Conservation (phyloP, 2,329 filamentous ascomycete species). For the Verticillium klebahnii region DNA sequence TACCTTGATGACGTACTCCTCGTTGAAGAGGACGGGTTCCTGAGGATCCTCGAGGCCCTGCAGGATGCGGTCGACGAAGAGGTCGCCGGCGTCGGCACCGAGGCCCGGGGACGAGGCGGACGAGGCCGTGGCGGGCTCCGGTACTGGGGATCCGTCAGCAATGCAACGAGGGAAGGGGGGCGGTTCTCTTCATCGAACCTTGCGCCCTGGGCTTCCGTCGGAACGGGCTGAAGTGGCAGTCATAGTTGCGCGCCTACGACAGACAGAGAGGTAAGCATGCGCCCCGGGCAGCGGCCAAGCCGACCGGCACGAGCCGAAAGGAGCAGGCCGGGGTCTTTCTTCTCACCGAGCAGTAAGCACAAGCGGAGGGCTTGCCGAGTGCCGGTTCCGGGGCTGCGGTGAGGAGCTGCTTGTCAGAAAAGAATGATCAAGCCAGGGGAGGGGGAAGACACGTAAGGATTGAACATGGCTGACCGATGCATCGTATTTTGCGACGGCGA, state of each 20-base stretch:
- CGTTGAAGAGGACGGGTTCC: background rate
- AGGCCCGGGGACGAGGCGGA: background rate
- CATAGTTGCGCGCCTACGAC: background rate
- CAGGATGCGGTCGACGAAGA: conserved; percentile 2
- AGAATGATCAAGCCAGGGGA: background rate
- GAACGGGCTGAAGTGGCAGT: conserved; percentile 3
- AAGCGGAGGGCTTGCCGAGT: background rate
- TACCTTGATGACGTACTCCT: background rate
- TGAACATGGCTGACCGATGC: conserved; percentile 9
- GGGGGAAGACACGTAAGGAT: background rate
- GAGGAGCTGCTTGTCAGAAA: background rate
- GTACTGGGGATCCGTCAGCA: background rate
- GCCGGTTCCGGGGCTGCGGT: background rate
- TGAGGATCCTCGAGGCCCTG: background rate
- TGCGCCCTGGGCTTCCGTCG: background rate
- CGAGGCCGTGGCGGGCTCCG: background rate
- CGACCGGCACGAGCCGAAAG: background rate
- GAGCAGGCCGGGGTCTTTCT: background rate
- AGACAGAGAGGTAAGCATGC: background rate
- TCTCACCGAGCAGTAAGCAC: conserved; percentile 1
- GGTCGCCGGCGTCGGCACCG: background rate
- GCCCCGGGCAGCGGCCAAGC: no score
- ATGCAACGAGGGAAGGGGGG: background rate
- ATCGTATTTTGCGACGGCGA: conserved; percentile 16
- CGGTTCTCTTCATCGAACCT: background rate